These are phyloP conservation scores for Tetrahymena borealis DNA, from an alignment of 73 alveolate genomes.

Conservation along the genomic window DNA sequence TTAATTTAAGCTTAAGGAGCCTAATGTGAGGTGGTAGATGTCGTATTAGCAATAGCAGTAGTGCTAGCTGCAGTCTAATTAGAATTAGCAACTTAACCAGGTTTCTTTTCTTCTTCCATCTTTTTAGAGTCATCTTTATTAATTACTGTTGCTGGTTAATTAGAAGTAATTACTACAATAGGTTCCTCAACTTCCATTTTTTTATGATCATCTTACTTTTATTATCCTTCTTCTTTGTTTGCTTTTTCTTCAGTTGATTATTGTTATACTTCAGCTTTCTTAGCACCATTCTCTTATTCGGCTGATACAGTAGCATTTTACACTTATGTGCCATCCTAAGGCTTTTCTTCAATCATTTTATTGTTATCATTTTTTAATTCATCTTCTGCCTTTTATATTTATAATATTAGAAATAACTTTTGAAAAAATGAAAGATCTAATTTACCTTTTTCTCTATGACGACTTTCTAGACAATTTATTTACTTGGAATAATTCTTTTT, in stretches of 20 bases:
- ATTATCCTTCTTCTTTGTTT: not conserved
- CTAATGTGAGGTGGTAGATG: no score
- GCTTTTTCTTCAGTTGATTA: not conserved
- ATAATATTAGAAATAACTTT: not conserved
- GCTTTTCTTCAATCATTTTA: not conserved
- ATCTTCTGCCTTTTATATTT: not conserved
- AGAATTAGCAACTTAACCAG: not conserved
- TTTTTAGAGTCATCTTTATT: not conserved
- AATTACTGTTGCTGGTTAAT: not conserved
- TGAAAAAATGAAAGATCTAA: not conserved
- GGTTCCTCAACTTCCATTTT: not conserved
- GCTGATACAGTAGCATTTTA: not conserved
- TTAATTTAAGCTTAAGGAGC: no score
- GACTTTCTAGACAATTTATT: not conserved
- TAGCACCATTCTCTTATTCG: not conserved
- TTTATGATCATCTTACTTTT: not conserved
- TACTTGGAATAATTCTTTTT: constrained; percentile 20
- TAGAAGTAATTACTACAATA: not conserved
- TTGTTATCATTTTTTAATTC: not conserved
- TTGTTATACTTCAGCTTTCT: not conserved
- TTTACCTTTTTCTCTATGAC: not conserved
- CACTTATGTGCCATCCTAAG: not conserved
- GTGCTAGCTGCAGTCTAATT: not conserved
- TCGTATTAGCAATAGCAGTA: no score
- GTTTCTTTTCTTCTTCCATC: not conserved